Conservation (phyloP, 1,284 basidiomycete genomes). For the Limonomyces culmigenus region DNA sequence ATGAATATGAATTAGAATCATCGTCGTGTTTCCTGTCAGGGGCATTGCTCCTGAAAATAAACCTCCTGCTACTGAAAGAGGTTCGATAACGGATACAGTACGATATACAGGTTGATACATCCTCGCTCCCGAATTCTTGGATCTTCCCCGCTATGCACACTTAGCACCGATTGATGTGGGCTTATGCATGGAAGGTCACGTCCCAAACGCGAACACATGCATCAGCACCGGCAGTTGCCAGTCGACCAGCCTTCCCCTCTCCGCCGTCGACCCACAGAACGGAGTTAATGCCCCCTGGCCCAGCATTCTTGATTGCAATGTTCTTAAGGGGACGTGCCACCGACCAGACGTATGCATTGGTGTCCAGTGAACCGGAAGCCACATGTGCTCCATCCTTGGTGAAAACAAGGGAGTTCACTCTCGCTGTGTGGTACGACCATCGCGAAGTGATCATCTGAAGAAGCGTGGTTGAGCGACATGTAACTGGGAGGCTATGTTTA, state of each 20-base stretch:
- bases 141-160: too few species aligned
- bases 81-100: too few species aligned
- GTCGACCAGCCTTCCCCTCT: slow-evolving; percentile 21
- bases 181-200: slow-evolving; percentile 31
- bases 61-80: too few species aligned
- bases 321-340: slow-evolving; percentile 64
- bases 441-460: not conserved
- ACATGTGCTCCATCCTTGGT: slow-evolving; percentile 59
- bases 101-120: too few species aligned
- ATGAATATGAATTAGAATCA: too few species aligned
- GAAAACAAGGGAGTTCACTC: slow-evolving; percentile 71
- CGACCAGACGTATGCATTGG: slow-evolving; percentile 83
- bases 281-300: slow-evolving; percentile 65
- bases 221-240: slow-evolving; percentile 74
- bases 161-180: too few species aligned
- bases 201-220: slow-evolving; percentile 69
- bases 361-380: slow-evolving; percentile 82
- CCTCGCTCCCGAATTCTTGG: too few species aligned
- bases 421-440: slow-evolving; percentile 60
- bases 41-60: too few species aligned
- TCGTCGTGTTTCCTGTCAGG: too few species aligned
- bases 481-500: slow-evolving; percentile 10
- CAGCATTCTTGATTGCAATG: slow-evolving; percentile 74
- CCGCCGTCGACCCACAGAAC: slow-evolving; percentile 59
- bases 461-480: not conserved